A percentile compares a stretch with the other conserved stretches of the same genome.
Evolutionary conservation across 306 rosid genomes (phyloP).

Genomic region (Carpinus viminea): DNA sequence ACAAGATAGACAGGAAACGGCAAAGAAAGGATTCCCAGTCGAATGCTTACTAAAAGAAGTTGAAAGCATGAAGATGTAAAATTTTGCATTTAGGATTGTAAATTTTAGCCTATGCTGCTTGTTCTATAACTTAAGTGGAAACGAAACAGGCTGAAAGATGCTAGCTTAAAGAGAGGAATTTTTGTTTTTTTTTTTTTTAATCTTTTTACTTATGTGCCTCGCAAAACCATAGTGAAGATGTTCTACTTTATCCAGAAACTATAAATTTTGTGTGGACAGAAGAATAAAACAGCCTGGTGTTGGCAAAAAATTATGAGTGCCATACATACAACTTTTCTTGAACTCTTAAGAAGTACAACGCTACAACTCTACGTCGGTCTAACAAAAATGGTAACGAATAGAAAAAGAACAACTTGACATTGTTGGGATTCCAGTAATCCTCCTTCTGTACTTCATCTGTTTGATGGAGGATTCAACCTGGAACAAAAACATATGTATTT

Average conservation of each 20-base stretch:
- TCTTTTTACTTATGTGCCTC: not conserved
- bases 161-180: not conserved
- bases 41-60: constrained; percentile 32
- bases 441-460: constrained; percentile 32
- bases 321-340: constrained; percentile 21
- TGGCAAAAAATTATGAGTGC: constrained; percentile 26
- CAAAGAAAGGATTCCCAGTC: constrained; percentile 32
- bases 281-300: constrained; percentile 24
- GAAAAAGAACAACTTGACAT: constrained; percentile 8
- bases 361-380: constrained; percentile 18
- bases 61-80: constrained; percentile 28
- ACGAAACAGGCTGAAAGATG: not conserved
- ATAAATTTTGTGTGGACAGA: constrained; percentile 2
- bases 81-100: constrained; percentile 27
- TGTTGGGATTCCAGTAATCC: constrained; percentile 19
- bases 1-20: constrained; percentile 28
- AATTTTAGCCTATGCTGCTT: constrained; percentile 15
- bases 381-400: not conserved
- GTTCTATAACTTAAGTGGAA: constrained; percentile 4
- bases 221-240: not conserved
- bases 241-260: not conserved
- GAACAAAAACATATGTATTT: constrained; percentile 31
- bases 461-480: constrained; percentile 56
- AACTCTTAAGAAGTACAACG: constrained; percentile 14
- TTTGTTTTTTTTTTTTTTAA: not conserved